Conservation (phyloP, 2,329 filamentous ascomycete genomes). For the Macrophomina phaseolina region DNA sequence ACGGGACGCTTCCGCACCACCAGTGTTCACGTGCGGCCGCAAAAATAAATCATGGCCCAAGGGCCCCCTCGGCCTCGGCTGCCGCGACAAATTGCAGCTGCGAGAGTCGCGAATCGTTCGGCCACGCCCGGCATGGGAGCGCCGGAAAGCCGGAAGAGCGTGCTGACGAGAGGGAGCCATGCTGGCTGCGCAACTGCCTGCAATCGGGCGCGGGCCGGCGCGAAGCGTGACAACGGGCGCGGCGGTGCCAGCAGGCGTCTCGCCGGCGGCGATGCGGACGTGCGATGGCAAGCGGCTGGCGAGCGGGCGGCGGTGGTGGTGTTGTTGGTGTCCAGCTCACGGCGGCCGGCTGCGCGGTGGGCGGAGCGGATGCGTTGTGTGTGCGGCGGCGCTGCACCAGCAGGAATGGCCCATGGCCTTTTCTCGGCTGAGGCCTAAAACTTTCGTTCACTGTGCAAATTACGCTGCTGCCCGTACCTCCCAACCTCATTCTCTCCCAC, state of each 20-base stretch:
- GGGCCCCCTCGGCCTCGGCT: slow-evolving; percentile 17
- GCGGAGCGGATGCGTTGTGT: slow-evolving; percentile 19
- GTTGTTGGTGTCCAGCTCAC: neutral
- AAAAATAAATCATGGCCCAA: neutral
- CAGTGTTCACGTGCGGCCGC: slow-evolving; percentile 24
- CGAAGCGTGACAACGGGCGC: neutral
- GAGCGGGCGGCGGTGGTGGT: neutral
- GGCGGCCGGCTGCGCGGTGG: neutral
- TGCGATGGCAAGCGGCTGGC: neutral
- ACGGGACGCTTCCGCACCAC: slow-evolving; percentile 4
- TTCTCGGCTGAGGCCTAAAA: slow-evolving; percentile 18
- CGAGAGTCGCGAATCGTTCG: slow-evolving; percentile 14
- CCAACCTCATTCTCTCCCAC: slow-evolving; percentile 22
- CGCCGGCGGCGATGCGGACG: neutral
- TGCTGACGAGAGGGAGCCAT: slow-evolving; percentile 14
- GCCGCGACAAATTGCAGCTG: slow-evolving; percentile 16
- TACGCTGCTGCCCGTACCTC: slow-evolving; percentile 23
- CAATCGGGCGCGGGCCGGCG: slow-evolving; percentile 8
- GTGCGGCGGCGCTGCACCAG: slow-evolving; percentile 8
- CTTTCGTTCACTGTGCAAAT: slow-evolving; percentile 25
- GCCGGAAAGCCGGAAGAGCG: slow-evolving; percentile 24
- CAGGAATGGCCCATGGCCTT: slow-evolving; percentile 13
- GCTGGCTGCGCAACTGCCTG: neutral
- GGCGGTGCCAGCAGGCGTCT: neutral
- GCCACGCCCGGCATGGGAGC: slow-evolving; percentile 19